Evolutionary conservation across 2,329 filamentous ascomycete species (phyloP), one percentile per base, ranked within the genome.

Genomic region (Penicillium sp.): DNA sequence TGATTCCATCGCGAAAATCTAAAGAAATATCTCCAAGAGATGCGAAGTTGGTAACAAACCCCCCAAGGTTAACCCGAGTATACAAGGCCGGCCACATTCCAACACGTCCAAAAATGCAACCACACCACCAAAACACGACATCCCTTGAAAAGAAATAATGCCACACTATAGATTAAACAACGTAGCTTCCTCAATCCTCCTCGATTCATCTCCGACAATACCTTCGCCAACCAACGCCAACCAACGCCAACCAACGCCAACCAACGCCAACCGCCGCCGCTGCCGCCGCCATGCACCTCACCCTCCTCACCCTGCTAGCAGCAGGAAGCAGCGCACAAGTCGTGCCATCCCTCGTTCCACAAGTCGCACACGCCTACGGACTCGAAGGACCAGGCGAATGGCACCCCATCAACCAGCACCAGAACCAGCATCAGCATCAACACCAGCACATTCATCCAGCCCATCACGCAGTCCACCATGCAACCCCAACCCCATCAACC

Each of bases 241-340:
- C 24, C 36, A 5, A 18, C 39, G 8, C 15, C 24, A 12, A 18
- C 13, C 39, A 3, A 32, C 29, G 10, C 26, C 26, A 27, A 27
- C 26, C 26, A 10, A 27, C 29, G 24, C 20, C 20, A n/a, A 37
- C 34, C 6, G 4, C 24, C 23, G 21, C n/a, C n/a, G n/a, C n/a
- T n/a, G 5, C 39, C 24, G 24, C 39, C 23, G 29, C 18, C 9
- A 42, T 42, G 39, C 39, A 42, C 24, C 5, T 64, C 39, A 26
- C 55, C 33, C 46, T 61, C 20, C 20, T 50, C 12, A 36, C 51
- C 41, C 44, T 52, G 13, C 42, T 62, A 8, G 54, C 55, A 23
- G 45, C 34, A 33, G 47, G 39, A 17, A 18, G 17, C 37, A 34
- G 18, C 23, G 43, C 43, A 7, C 21, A 37, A 34, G 27, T 34